A percentile compares a stretch with the other conserved stretches of the same genome.
Evolutionary conservation across 306 rosid genomes (phyloP).

Genomic region (Rosa multiflora): DNA sequence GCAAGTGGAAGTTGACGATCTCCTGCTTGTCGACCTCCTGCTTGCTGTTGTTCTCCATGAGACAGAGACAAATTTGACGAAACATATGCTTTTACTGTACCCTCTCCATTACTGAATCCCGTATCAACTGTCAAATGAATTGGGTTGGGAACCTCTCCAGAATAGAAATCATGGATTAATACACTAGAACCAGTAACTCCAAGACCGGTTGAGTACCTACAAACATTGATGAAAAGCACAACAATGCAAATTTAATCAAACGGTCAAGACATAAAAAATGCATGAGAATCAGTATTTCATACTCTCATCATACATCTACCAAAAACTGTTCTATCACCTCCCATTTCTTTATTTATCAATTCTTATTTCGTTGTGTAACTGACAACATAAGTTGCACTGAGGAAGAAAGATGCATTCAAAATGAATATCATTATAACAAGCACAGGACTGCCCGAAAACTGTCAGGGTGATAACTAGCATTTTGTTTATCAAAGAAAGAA

Average conservation of each 20-base stretch:
- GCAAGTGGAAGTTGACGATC: slow-evolving; percentile 82
- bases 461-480: not conserved
- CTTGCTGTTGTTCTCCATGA: slow-evolving; percentile 64
- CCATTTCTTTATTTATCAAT: not conserved
- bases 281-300: not conserved
- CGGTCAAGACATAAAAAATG: not conserved
- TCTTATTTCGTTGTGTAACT: not conserved
- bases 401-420: not conserved
- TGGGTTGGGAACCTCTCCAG: slow-evolving; percentile 82
- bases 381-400: not conserved
- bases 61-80: slow-evolving; percentile 84
- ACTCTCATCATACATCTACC: not conserved
- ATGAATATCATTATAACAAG: not conserved
- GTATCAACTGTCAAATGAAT: slow-evolving; percentile 94
- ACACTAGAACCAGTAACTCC: slow-evolving; percentile 90
- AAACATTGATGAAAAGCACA: slow-evolving; percentile 9
- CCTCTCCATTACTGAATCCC: slow-evolving; percentile 69
- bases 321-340: not conserved
- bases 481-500: not conserved
- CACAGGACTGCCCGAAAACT: not conserved
- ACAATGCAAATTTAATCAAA: not conserved
- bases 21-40: not conserved
- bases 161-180: slow-evolving; percentile 88
- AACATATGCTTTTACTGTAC: slow-evolving; percentile 69
- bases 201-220: slow-evolving; percentile 92